These are phyloP conservation scores for Capronia americana DNA, from an alignment of 2,329 filamentous ascomycete species.

Conservation along the genomic window DNA sequence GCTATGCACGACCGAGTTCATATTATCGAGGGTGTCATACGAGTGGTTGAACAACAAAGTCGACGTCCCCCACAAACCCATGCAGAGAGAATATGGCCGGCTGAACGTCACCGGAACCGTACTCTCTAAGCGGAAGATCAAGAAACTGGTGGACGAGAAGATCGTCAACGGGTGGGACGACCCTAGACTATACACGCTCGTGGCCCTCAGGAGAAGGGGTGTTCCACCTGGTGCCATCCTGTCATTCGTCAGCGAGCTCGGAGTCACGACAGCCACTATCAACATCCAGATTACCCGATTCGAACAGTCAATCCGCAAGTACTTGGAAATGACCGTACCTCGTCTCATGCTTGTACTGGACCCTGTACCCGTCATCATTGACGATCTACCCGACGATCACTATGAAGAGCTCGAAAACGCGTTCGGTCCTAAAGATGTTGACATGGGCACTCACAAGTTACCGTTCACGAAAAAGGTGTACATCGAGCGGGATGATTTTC, in stretches of 20 bases:
- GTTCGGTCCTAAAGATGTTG: conserved; percentile 80
- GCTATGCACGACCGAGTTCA: conserved; percentile 91
- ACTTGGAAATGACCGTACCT: conserved; percentile 86
- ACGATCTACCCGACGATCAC: conserved; percentile 74
- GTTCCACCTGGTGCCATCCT: conserved; percentile 87
- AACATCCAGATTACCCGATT: conserved; percentile 83
- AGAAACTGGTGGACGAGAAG: conserved; percentile 77
- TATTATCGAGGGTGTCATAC: conserved; percentile 82
- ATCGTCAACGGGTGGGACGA: conserved; percentile 89
- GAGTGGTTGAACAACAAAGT: conserved; percentile 86
- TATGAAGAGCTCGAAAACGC: conserved; percentile 70
- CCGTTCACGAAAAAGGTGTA: conserved; percentile 79
- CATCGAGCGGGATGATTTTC: conserved; percentile 81
- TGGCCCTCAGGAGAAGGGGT: conserved; percentile 80
- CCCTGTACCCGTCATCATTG: conserved; percentile 80
- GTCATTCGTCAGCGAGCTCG: conserved; percentile 88
- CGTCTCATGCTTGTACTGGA: conserved; percentile 89
- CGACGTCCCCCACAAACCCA: conserved; percentile 79
- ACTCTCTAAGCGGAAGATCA: conserved; percentile 83
- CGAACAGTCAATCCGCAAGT: conserved; percentile 81
- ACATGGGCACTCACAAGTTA: conserved; percentile 59
- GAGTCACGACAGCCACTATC: conserved; percentile 81
- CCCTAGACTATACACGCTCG: conserved; percentile 85
- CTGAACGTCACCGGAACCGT: conserved; percentile 84
- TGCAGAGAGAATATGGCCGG: conserved; percentile 85